Evolutionary conservation across 768 basidiomycete species (phyloP).

Genomic region (Kwoniella mangroviensis): DNA sequence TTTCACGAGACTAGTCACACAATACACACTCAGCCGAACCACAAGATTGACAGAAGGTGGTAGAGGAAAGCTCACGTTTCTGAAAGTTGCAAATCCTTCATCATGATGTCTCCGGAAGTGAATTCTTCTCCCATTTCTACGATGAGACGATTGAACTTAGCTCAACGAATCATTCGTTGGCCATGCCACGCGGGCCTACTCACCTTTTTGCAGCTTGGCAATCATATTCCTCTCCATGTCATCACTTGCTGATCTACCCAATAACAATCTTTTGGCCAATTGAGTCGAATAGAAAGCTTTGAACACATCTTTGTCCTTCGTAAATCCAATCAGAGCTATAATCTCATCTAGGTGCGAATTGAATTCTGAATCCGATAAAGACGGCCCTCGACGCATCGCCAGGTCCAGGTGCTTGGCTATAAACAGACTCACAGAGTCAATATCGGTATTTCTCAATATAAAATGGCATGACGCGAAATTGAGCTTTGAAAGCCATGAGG

Average conservation of each 20-base stretch:
- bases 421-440: neutral
- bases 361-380: constrained; percentile 79
- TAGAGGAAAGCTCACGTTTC: constrained; percentile 54
- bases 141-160: neutral
- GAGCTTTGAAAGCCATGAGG: neutral
- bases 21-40: neutral
- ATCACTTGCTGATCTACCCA: constrained; percentile 89
- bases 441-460: neutral
- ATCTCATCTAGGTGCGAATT: constrained; percentile 90
- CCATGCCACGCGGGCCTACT: constrained; percentile 57
- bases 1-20: constrained; percentile 38
- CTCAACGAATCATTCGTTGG: neutral
- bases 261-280: constrained; percentile 87
- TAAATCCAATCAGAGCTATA: constrained; percentile 89
- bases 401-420: constrained; percentile 83
- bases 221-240: constrained; percentile 89
- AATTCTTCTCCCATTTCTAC: constrained; percentile 95
- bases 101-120: constrained; percentile 92
- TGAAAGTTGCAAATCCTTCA: constrained; percentile 73
- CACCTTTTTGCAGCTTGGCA: constrained; percentile 74
- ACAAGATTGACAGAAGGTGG: neutral
- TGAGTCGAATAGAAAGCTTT: constrained; percentile 97
- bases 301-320: constrained; percentile 95
- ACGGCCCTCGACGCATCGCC: constrained; percentile 80
- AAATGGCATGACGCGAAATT: no score